Conservation (phyloP, 164 flowering plant genomes). For the Magnolia sinica region DNA sequence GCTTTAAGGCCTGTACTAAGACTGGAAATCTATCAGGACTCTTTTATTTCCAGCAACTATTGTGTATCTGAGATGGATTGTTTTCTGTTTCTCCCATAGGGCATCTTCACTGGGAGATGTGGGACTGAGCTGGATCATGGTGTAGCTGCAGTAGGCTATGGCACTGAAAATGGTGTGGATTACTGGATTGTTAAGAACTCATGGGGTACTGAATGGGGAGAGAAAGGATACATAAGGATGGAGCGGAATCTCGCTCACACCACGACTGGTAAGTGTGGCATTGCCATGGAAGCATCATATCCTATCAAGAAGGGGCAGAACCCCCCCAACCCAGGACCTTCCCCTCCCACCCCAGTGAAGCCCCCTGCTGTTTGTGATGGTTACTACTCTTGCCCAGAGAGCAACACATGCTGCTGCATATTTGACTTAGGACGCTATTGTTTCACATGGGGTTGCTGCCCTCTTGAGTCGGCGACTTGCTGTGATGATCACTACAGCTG, state of each 20-base stretch:
- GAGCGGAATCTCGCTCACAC: constrained; percentile 50
- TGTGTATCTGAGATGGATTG: not conserved
- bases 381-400: constrained; percentile 56
- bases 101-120: constrained; percentile 75
- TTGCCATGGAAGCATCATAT: constrained; percentile 81
- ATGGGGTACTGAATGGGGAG: constrained; percentile 93
- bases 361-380: constrained; percentile 65
- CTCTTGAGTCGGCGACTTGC: constrained; percentile 85
- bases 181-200: constrained; percentile 94
- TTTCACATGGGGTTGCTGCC: constrained; percentile 95
- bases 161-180: constrained; percentile 67
- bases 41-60: too few species aligned
- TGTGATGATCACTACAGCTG: constrained; percentile 82
- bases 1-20: too few species aligned
- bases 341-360: constrained; percentile 69
- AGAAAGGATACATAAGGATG: constrained; percentile 69
- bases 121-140: constrained; percentile 88
- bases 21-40: not conserved
- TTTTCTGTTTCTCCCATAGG: constrained; percentile 35
- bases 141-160: constrained; percentile 86
- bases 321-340: constrained; percentile 92
- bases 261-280: constrained; percentile 70
- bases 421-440: constrained; percentile 43
- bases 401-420: constrained; percentile 80
- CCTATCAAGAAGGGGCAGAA: constrained; percentile 71